These are phyloP conservation scores for Tricholoma sp. DNA, from an alignment of 768 basidiomycete genomes.

Conservation along the genomic window DNA sequence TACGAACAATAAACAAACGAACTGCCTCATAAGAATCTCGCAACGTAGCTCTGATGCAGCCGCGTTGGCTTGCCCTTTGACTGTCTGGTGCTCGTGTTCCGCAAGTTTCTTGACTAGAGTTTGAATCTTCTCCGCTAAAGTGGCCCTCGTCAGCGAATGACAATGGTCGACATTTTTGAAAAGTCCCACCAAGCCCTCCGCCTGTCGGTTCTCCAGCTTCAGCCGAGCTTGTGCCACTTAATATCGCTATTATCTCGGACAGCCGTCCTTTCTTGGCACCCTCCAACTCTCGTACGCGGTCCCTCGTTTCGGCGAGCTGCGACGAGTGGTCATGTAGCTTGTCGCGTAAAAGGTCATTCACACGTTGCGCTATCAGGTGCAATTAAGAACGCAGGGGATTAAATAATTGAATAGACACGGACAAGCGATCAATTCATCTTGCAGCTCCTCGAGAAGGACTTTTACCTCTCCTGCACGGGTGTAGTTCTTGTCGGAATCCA, in stretches of 20 bases:
- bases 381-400: neutral
- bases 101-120: no score
- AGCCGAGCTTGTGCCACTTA: neutral
- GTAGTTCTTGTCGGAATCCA: slow-evolving; percentile 18
- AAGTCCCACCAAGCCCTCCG: neutral
- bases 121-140: no score
- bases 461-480: slow-evolving; percentile 18
- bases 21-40: no score
- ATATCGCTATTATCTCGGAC: slow-evolving; percentile 12
- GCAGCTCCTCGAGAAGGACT: slow-evolving; percentile 17
- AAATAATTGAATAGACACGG: neutral
- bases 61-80: no score
- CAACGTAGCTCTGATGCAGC: no score
- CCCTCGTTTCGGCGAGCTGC: slow-evolving; percentile 27
- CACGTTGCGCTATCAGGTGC: slow-evolving; percentile 24
- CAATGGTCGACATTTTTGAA: neutral
- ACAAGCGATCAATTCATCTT: slow-evolving; percentile 26
- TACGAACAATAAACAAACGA: no score
- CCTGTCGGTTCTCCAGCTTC: neutral
- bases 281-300: slow-evolving; percentile 30
- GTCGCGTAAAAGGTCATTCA: slow-evolving; percentile 33
- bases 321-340: slow-evolving; percentile 31
- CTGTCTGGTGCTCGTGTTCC: no score
- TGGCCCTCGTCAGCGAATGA: neutral
- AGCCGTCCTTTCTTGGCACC: slow-evolving; percentile 20